Percentiles rank a stretch among this genome's conserved stretches.
Evolutionary conservation across 495 filamentous ascomycete genomes (phyloP).

Genomic region (Copromyces sp.): DNA sequence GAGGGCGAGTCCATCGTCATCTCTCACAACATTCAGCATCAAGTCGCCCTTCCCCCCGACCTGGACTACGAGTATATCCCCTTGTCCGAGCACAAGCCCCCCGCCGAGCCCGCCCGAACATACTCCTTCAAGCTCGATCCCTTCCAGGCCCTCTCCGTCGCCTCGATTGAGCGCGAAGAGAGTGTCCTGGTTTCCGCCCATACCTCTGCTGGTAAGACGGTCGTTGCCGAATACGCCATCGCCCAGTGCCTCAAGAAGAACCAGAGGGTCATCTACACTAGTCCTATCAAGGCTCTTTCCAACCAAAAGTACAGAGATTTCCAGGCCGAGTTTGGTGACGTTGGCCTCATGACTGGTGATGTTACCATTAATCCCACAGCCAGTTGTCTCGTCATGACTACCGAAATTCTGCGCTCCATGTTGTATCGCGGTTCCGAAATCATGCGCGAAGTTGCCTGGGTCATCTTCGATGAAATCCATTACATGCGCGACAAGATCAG

Average conservation of each 20-base stretch:
- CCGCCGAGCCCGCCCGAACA: constrained; percentile 68
- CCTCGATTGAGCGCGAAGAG: constrained; percentile 88
- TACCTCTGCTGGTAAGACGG: constrained; percentile 95
- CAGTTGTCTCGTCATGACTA: constrained; percentile 97
- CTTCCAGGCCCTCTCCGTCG: constrained; percentile 87
- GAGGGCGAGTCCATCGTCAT: constrained; percentile 55
- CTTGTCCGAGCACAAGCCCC: constrained; percentile 79
- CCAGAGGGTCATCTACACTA: constrained; percentile 97
- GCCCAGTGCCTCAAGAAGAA: constrained; percentile 94
- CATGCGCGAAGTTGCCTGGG: constrained; percentile 97
- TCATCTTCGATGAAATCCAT: constrained; percentile 96
- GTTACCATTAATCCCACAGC: constrained; percentile 98
- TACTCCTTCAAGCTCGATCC: constrained; percentile 91
- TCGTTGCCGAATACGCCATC: constrained; percentile 96
- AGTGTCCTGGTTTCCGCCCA: constrained; percentile 95
- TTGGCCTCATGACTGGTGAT: constrained; percentile 97
- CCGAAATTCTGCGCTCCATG: constrained; percentile 98
- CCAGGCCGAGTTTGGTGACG: constrained; percentile 87
- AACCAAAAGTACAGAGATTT: constrained; percentile 99
- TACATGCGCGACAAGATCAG: constrained; percentile 91
- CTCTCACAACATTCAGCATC: constrained; percentile 95
- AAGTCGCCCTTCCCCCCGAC: constrained; percentile 86
- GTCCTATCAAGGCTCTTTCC: constrained; percentile 95
- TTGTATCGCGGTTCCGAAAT: constrained; percentile 96
- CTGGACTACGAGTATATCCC: constrained; percentile 77